Evolutionary conservation across 768 basidiomycete species (phyloP), one percentile per base, ranked within the genome.

Genomic region (Nidularia sp.): DNA sequence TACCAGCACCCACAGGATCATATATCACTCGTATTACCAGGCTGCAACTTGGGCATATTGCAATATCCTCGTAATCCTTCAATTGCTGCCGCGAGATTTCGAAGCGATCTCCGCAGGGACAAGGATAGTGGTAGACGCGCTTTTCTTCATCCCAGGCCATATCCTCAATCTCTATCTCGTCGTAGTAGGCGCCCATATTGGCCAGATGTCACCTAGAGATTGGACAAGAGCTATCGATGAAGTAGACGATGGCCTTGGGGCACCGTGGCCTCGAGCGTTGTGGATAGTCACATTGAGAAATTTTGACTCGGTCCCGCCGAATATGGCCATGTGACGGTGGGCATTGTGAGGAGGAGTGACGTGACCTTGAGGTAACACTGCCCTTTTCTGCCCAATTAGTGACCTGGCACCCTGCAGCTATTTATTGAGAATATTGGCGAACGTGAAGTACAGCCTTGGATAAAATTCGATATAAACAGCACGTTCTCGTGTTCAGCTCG

Each of bases 81-180:
- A 98, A 83, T 69, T 98, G 93, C 55, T 74, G 72, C 59, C 88
- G 82, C 32, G 88, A 84, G 58, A 98, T 98, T 69, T 98, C 96
- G 72, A 98, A 99, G 41, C 95, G 85, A 71, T 99, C 96, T 6
- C 96, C 96, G 63, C 96, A 98, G 1, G 96, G 95, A 64, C 94
- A 99, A 0, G 95, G 96, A 67, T 95, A 97, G 75, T 98, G 95
- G 63, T 86, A 98, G 4, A 98, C 88, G 41, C 78, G 65, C 63
- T 87, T 90, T 51, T 78, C 82, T 22, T 78, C 76, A 66, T 96
- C 93, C 91, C 92, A 97, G 12, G 73, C 80, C 86, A 97, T 95
- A 62, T 97, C 95, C 64, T 98, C 96, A 49, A 98, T 97, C 66
- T 98, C 94, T 29, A 98, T 84, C 69, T 97, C 95, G 75, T 98